Evolutionary conservation across 257 asterid species (phyloP).

Genomic region (Cruciata laevipes): DNA sequence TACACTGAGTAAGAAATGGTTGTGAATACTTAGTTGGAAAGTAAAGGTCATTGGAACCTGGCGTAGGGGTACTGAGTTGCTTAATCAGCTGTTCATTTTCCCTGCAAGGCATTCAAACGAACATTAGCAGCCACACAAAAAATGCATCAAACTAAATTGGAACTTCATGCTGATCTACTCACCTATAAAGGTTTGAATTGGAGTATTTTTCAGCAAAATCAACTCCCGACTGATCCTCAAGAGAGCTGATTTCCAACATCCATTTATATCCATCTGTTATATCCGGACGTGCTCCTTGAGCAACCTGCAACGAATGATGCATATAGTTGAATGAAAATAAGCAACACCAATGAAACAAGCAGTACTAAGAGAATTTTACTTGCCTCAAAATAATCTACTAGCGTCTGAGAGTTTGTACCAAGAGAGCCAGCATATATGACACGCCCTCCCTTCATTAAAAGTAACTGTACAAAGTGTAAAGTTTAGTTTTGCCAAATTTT

Average conservation of each 20-base stretch:
- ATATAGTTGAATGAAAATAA: not conserved
- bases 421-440: slow-evolving; percentile 44
- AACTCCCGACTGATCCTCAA: slow-evolving; percentile 33
- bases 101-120: slow-evolving; percentile 19
- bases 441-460: slow-evolving; percentile 53
- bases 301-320: slow-evolving; percentile 21
- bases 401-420: slow-evolving; percentile 39
- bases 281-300: slow-evolving; percentile 40
- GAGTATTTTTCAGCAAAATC: slow-evolving; percentile 44
- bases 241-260: slow-evolving; percentile 46
- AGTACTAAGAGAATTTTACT: slow-evolving; percentile 11
- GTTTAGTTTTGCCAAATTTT: not conserved
- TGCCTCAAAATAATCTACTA: slow-evolving; percentile 51
- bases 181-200: slow-evolving; percentile 36
- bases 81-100: slow-evolving; percentile 35
- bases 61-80: slow-evolving; percentile 42
- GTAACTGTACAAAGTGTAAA: slow-evolving; percentile 22
- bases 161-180: not conserved
- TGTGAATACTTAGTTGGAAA: slow-evolving; percentile 40
- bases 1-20: slow-evolving; percentile 35
- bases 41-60: slow-evolving; percentile 35
- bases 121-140: not conserved
- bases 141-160: not conserved
- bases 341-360: not conserved
- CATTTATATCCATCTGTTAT: slow-evolving; percentile 41